phyloP scores from a whole-genome alignment of 305 asterid genomes.

The Solanum chacoense region DNA sequence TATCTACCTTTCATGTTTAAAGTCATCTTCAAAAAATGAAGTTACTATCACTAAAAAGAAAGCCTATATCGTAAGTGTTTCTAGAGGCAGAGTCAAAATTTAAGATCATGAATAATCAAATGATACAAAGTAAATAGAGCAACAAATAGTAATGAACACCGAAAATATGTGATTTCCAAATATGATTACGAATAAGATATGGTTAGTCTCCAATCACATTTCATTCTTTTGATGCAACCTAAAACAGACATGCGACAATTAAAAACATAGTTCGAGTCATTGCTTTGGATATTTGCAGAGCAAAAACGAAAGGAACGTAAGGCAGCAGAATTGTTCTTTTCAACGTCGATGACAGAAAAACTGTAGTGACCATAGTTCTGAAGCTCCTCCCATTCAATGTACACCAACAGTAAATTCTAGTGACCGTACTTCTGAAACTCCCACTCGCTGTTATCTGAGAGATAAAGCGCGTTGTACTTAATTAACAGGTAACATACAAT shows the following conservation, averaged over 20 bases:
- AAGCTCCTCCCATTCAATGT: constrained; percentile 89
- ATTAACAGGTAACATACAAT: not conserved
- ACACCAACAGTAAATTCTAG: constrained; percentile 22
- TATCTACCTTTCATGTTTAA: not conserved
- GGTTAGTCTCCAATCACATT: not conserved
- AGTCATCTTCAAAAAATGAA: not conserved
- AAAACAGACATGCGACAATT: not conserved
- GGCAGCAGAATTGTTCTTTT: not conserved
- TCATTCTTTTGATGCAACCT: not conserved
- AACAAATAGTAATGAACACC: not conserved
- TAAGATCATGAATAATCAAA: not conserved
- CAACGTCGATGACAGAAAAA: not conserved
- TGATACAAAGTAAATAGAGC: not conserved
- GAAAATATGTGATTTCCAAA: not conserved
- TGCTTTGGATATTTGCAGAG: not conserved
- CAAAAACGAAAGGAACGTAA: not conserved
- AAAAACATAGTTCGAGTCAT: not conserved
- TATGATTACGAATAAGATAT: not conserved
- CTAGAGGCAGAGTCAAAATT: not conserved
- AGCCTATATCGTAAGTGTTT: not conserved
- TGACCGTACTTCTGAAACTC: constrained; percentile 92
- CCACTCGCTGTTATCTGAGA: constrained; percentile 89
- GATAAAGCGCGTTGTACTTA: not conserved
- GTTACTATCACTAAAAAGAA: not conserved
- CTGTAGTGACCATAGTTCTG: constrained; percentile 38